These are phyloP conservation scores for Jamesozyma spencerorum DNA, from an alignment of 805 yeast species.

Conservation along the genomic window DNA sequence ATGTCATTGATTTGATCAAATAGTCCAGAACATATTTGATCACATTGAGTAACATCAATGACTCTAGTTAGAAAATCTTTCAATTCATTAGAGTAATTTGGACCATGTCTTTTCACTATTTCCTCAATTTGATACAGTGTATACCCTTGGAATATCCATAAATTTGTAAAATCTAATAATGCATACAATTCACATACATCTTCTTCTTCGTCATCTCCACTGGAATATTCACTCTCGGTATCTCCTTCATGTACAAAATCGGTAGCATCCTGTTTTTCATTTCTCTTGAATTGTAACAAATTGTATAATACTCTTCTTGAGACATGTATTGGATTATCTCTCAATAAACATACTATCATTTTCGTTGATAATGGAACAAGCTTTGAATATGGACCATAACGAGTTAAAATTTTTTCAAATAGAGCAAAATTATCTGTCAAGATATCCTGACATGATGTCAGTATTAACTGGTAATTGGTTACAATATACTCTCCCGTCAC, in stretches of 20 bases:
- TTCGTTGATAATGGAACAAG: conserved; percentile 8
- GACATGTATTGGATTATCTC: neutral
- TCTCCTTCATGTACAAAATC: neutral
- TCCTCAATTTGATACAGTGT: conserved; percentile 14
- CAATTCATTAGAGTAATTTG: conserved; percentile 1
- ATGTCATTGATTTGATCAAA: conserved; percentile 19
- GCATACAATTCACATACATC: conserved; percentile 7
- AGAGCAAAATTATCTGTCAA: conserved; percentile 8
- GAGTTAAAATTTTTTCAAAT: conserved; percentile 15
- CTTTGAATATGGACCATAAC: conserved; percentile 16
- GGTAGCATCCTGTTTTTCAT: neutral
- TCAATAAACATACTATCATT: conserved; percentile 9
- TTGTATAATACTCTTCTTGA: neutral
- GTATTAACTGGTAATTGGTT: conserved; percentile 14
- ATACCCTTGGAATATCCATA: conserved; percentile 26
- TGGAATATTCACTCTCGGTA: conserved; percentile 4
- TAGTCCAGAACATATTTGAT: conserved; percentile 20
- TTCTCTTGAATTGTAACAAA: conserved; percentile 5
- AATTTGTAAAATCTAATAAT: conserved; percentile 23
- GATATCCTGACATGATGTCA: conserved; percentile 10
- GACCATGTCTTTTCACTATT: conserved; percentile 2
- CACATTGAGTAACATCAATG: conserved; percentile 15
- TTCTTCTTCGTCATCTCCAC: conserved; percentile 6
- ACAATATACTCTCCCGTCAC: conserved; percentile 18
- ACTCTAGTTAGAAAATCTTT: conserved; percentile 16